Evolutionary conservation across 2,329 filamentous ascomycete species (phyloP).

Genomic region (Sporothrix pallida): DNA sequence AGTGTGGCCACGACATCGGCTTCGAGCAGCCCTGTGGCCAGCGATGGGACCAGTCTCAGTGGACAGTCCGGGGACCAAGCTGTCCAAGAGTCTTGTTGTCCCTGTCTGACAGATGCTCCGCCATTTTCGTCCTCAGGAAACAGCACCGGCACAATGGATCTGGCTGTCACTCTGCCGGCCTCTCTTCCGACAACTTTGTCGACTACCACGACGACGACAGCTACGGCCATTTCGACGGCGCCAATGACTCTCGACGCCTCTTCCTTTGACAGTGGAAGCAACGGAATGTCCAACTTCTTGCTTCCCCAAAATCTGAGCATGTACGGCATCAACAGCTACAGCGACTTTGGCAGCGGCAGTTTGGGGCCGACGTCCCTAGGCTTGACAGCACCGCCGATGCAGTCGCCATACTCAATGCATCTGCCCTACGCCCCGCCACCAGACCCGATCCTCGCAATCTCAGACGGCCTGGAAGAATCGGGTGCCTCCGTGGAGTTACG

Average conservation of each 20-base stretch:
- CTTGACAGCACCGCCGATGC: background rate
- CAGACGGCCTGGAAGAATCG: background rate
- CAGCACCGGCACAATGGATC: background rate
- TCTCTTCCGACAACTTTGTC: background rate
- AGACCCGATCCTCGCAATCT: background rate
- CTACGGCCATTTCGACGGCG: background rate
- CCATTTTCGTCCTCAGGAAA: background rate
- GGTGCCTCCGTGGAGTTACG: conserved; percentile 21
- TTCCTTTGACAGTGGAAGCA: background rate
- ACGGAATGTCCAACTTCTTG: background rate
- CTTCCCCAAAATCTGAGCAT: background rate
- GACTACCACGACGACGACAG: background rate
- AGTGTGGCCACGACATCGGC: background rate
- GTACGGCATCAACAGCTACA: conserved; percentile 3
- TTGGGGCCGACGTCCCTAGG: background rate
- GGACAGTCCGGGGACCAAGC: background rate
- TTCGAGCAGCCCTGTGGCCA: background rate
- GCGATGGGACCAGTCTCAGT: background rate
- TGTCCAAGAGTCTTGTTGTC: background rate
- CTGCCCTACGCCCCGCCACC: conserved; percentile 20
- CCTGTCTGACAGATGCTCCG: background rate
- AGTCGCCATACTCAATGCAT: background rate
- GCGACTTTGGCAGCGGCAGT: background rate
- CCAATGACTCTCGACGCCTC: background rate
- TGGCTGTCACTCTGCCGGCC: background rate